Evolutionary conservation across 305 asterid species (phyloP), one percentile per base, ranked within the genome.

Genomic region (Fraxinus nigra): DNA sequence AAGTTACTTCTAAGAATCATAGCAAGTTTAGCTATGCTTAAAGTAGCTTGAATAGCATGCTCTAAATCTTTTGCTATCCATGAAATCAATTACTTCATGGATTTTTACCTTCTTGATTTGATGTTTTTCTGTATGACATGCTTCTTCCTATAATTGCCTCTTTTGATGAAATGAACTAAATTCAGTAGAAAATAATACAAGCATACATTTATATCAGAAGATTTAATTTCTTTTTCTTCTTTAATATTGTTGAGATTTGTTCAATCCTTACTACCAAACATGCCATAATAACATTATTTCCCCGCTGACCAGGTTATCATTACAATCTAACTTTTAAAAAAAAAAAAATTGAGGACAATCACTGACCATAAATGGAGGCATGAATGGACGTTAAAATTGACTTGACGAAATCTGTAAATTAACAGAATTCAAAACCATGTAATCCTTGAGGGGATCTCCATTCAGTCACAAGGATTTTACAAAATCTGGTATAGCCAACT

Each of bases 71-170:
- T 65, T 3, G 18, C 32, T 26, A 10, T 65, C 35, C 73, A 24
- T 65, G 37, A 81, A 43, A 43, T 65, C 84, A 65, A 75, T n/a
- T 32, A 77, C 22, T 80, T 37, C 85, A 72, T 78, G 37, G 76
- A 34, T 33, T 37, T n/a, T 81, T 28, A 4, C 28, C 32, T 40
- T 56, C 22, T 32, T 38, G 59, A 43, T 24, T 65, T 69, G 77
- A 46, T 70, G 69, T 70, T 63, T 59, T 61, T 59, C 13, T 24
- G 73, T 26, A 9, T 26, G 16, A 34, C 32, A 14, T 65, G 73
- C 73, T 65, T 11, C 35, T 65, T 65, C 35, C 79, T 63, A 28
- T 10, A 20, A 74, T 16, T 74, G 59, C 59, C 35, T 75, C 35
- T 26, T 75, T 75, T 43, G 63, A 75, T 43, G 79, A 9, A 43